Evolutionary conservation across 345 rosid genomes (phyloP), one percentile per base, ranked within the genome.

Genomic region (Hypericum perforatum): DNA sequence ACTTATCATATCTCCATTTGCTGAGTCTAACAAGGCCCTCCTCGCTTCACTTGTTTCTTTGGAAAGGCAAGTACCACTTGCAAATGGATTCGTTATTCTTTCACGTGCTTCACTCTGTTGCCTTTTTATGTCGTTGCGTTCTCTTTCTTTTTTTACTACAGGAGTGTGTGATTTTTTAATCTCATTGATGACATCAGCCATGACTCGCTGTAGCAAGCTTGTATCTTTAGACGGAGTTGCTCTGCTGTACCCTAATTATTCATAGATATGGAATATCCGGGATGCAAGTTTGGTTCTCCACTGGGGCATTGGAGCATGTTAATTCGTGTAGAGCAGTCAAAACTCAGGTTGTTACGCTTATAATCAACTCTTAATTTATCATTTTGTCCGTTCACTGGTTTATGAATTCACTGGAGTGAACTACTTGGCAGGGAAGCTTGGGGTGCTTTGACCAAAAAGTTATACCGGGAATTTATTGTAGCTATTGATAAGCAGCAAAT

Each of bases 251-350:
- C 64, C 82, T 96, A 74, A 85, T 91, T 61, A 81, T 92, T 70
- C 82, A 82, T 72, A 91, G 82, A 60, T 91, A 87, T 62, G 89
- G 96, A 43, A 91, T 84, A 73, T 76, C 96, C 39, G 98, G 96
- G 61, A 85, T 89, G 14, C 92, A 82, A 70, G 85, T 86, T 60
- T 73, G 87, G 45, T 82, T 87, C 70, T 81, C 95, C 48, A 91
- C 87, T 95, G 86, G 89, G 64, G 80, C 89, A 49, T 61, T 91
- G 75, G 98, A 87, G n/a, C n/a, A n/a, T n/a, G n/a, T n/a, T n/a
- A n/a, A n/a, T n/a, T n/a, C n/a, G n/a, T n/a, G n/a, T n/a, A 79
- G 45, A 73, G 88, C 81, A 41, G 66, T 75, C 45, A 74, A 63
- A 62, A 70, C 78, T 45, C 92, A 87, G 90, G 97, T 86, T 54